Evolutionary conservation across 495 filamentous ascomycete species (phyloP), one percentile per base, ranked within the genome.

Genomic region (Amniculicola lignicola): DNA sequence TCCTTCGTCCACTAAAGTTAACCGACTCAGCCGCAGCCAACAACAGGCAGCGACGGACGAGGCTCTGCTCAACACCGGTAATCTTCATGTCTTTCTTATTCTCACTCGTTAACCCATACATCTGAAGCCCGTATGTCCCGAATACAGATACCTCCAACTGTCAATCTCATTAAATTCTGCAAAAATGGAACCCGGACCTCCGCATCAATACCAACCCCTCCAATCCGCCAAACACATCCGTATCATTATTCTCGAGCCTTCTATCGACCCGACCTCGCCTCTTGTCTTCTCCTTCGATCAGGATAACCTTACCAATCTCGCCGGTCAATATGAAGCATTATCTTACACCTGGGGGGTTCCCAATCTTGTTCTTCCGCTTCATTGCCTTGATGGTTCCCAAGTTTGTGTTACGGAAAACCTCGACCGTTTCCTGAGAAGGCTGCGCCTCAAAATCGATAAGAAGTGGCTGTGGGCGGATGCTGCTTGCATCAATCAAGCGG

Each of bases 401-500:
- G 3, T 52, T 16, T 14, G 12, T 3, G 21, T 52, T 6, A 52
- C 49, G 6, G 28, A 36, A 19, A 54, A 47, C 27, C 41, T 54
- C 2, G 51, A 54, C 11, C 2, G 4, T 2, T 24, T 41, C 3
- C 21, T 54, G 12, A 18, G 40, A 4, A 22, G 22, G 16, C 24
- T 54, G n/a, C 41, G 51, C 23, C 10, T 22, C n/a, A 27, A 15
- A 16, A 23, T 18, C 18, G 15, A 45, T 2, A 2, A 46, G 4
- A 10, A 41, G 22, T 38, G 10, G 35, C 24, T 54, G 15, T 54
- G 51, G 42, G 51, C 25, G 2, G 51, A 54, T 27, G 51, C 40
- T 19, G 39, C 25, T 2, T 46, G 51, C 24, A 65, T 65, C 21
- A 57, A 64, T 56, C 65, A 44, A 65, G 44, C 28, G 51, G 56